phyloP scores from a whole-genome alignment of 768 basidiomycete species.

The Lentinula raphanica region DNA sequence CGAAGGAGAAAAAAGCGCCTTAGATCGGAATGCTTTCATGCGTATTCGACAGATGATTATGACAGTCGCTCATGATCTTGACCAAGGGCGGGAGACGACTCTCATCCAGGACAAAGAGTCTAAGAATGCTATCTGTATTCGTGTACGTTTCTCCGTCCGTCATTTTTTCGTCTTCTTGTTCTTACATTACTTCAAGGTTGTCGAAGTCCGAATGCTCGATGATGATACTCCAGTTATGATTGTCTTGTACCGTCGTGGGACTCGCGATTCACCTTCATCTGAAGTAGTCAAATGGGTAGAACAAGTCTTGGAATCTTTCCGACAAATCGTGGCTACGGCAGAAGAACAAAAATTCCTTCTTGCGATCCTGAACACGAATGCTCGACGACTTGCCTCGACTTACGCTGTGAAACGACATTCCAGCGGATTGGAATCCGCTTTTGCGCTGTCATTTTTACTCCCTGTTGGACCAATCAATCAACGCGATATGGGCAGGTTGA shows the following conservation, averaged over 20 bases:
- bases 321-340: slow-evolving; percentile 1
- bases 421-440: background rate
- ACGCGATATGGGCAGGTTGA: slow-evolving; percentile 7
- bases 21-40: slow-evolving; percentile 6
- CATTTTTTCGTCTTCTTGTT: background rate
- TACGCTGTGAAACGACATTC: slow-evolving; percentile 1
- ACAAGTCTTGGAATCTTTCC: background rate
- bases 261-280: background rate
- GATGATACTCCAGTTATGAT: slow-evolving; percentile 10
- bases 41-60: slow-evolving; percentile 9
- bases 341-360: slow-evolving; percentile 9
- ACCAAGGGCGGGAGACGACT: background rate
- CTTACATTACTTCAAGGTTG: background rate
- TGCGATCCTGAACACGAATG: slow-evolving; percentile 4
- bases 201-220: background rate
- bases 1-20: background rate
- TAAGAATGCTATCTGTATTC: slow-evolving; percentile 3
- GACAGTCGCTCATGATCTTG: background rate
- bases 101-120: slow-evolving; percentile 6
- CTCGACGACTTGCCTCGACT: slow-evolving; percentile 2
- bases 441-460: slow-evolving; percentile 7
- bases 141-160: background rate
- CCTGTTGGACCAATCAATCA: slow-evolving; percentile 6
- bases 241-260: slow-evolving; percentile 2
- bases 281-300: background rate